These are phyloP conservation scores for Yamadazyma blattariae DNA, from an alignment of 1,139 yeast genomes.

Conservation along the genomic window DNA sequence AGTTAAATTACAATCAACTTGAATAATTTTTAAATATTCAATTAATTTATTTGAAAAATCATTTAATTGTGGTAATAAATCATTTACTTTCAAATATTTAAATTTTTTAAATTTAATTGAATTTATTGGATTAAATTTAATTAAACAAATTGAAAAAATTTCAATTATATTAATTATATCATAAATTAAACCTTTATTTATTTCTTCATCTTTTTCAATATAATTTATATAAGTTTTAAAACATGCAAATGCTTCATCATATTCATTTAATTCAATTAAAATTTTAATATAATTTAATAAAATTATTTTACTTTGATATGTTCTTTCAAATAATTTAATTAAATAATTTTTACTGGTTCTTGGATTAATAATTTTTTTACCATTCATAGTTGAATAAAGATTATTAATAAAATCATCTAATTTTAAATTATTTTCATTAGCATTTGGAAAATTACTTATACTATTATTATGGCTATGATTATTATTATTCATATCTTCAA, in stretches of 20 bases:
- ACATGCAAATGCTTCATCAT: constrained; percentile 46
- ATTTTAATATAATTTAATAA: constrained; percentile 32
- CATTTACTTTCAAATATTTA: constrained; percentile 22
- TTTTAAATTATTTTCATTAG: constrained; percentile 19
- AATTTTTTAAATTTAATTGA: constrained; percentile 23
- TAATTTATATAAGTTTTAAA: constrained; percentile 37
- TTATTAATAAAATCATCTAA: constrained; percentile 32
- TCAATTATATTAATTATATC: constrained; percentile 39
- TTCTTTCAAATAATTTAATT: constrained; percentile 28
- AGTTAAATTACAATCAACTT: constrained; percentile 23
- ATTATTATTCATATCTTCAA: constrained; percentile 8
- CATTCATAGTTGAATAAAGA: constrained; percentile 26
- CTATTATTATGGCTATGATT: not conserved
- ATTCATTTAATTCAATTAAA: constrained; percentile 34
- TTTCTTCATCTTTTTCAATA: constrained; percentile 33
- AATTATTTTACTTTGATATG: constrained; percentile 39
- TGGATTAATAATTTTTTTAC: constrained; percentile 10
- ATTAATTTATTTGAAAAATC: constrained; percentile 19
- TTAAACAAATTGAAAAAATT: constrained; percentile 32
- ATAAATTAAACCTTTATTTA: constrained; percentile 28
- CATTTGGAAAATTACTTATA: constrained; percentile 29
- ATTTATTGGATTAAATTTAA: constrained; percentile 36
- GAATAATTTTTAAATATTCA: constrained; percentile 23
- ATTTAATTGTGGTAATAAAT: constrained; percentile 21
- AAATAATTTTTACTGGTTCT: constrained; percentile 31